These are phyloP conservation scores for Podila clonocystis DNA, from an alignment of 192 early-diverging fungal species.

Conservation along the genomic window DNA sequence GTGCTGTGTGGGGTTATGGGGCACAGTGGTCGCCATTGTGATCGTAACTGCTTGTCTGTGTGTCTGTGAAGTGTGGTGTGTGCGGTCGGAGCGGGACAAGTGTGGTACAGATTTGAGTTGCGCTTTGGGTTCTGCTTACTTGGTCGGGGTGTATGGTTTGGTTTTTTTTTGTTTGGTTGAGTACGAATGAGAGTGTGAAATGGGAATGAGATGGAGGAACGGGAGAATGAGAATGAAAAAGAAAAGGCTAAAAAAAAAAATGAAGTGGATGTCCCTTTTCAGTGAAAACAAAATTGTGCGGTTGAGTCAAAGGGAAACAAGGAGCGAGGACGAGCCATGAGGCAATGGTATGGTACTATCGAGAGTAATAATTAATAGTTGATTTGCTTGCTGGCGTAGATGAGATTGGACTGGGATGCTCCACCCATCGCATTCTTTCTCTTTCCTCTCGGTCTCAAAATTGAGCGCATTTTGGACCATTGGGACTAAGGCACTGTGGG, in stretches of 20 bases:
- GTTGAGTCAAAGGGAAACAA: too few relatives aligned
- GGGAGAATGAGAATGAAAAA: slow-evolving; percentile 1
- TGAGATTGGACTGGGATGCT: too few relatives aligned
- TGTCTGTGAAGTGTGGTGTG: background rate
- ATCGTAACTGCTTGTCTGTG: background rate
- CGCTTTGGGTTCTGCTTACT: background rate
- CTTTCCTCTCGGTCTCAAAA: too few relatives aligned
- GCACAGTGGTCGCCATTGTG: slow-evolving; percentile 4
- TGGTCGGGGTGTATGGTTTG: background rate
- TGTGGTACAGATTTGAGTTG: too few relatives aligned
- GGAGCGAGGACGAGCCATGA: too few relatives aligned
- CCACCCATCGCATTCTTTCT: too few relatives aligned
- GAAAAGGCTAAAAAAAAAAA: slow-evolving; percentile 1
- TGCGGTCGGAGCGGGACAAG: background rate
- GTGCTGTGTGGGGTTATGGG: slow-evolving; percentile 14
- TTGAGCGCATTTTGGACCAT: too few relatives aligned
- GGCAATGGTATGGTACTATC: too few relatives aligned
- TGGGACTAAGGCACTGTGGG: too few relatives aligned
- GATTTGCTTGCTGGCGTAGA: too few relatives aligned
- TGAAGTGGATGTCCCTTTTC: background rate
- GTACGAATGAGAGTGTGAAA: background rate
- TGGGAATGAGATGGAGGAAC: background rate
- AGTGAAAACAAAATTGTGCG: background rate
- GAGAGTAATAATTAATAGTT: too few relatives aligned
- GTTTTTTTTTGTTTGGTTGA: background rate